Percentiles rank a stretch among this genome's conserved stretches.
Evolutionary conservation across 768 basidiomycete species (phyloP).

Genomic region (Podaxis carcinomalis): DNA sequence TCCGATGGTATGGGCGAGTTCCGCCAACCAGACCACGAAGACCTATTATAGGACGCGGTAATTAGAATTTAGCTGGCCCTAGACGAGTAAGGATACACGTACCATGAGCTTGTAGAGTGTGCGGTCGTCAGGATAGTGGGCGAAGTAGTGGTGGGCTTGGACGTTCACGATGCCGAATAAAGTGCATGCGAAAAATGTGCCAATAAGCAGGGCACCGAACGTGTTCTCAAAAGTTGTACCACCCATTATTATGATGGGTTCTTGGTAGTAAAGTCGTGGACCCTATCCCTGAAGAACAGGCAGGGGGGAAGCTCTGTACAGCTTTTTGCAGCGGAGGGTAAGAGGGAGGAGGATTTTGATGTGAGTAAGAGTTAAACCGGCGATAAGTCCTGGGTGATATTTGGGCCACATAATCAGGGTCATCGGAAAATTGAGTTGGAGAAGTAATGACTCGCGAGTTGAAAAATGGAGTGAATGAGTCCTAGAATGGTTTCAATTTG

Average conservation of each 20-base stretch:
- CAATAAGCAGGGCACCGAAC: conserved; percentile 21
- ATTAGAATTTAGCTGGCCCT: conserved; percentile 12
- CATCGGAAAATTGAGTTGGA: too few species aligned
- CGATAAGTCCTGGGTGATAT: too few species aligned
- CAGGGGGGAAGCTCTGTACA: too few species aligned
- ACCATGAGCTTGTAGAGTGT: conserved; percentile 17
- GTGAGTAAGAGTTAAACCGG: too few species aligned
- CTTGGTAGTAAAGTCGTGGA: not conserved
- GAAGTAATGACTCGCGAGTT: too few species aligned
- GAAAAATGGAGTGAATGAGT: too few species aligned
- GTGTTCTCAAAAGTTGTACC: conserved; percentile 6
- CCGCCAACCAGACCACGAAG: conserved; percentile 18
- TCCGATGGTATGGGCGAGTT: conserved; percentile 24
- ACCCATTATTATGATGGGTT: not conserved
- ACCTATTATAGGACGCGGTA: not conserved
- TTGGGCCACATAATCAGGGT: too few species aligned
- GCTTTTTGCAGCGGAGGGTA: too few species aligned
- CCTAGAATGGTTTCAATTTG: too few species aligned
- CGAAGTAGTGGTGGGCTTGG: conserved; percentile 19
- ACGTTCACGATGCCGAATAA: conserved; percentile 24
- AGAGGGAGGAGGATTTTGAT: not conserved
- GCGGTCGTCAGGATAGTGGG: conserved; percentile 18
- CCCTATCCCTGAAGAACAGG: too few species aligned
- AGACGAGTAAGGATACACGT: conserved; percentile 1
- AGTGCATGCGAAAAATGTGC: conserved; percentile 17